phyloP scores from a whole-genome alignment of 495 filamentous ascomycete species.

The Glarea lozoyensis region DNA sequence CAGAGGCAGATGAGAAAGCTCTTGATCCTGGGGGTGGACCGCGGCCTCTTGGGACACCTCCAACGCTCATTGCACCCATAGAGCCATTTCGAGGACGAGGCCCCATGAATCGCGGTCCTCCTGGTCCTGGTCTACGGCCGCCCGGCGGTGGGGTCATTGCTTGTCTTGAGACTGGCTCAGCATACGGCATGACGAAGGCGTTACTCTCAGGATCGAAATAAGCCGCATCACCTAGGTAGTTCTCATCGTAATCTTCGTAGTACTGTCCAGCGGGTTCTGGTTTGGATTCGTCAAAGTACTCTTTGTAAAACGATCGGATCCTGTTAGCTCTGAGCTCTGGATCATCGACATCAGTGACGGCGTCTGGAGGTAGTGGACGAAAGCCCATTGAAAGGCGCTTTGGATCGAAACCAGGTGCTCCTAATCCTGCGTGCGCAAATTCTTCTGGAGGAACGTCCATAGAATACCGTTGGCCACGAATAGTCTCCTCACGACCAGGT shows the following conservation, averaged over 20 bases:
- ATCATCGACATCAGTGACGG: constrained; percentile 65
- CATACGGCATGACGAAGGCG: constrained; percentile 68
- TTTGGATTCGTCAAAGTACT: constrained; percentile 91
- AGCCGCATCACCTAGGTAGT: constrained; percentile 51
- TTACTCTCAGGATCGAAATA: constrained; percentile 71
- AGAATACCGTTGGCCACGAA: constrained; percentile 18
- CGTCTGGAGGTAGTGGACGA: constrained; percentile 83
- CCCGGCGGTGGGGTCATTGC: constrained; percentile 98
- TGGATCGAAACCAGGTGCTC: constrained; percentile 53
- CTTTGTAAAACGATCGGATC: constrained; percentile 97
- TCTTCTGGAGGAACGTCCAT: constrained; percentile 20
- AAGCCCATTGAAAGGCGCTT: constrained; percentile 79
- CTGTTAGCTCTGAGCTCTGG: constrained; percentile 92
- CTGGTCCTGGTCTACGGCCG: constrained; percentile 19
- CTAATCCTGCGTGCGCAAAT: constrained; percentile 26
- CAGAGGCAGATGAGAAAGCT: constrained; percentile 61
- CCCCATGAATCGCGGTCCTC: constrained; percentile 63
- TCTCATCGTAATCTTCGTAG: constrained; percentile 60
- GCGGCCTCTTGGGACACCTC: too few relatives aligned
- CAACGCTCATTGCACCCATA: constrained; percentile 22
- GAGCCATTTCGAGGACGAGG: constrained; percentile 26
- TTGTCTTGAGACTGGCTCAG: constrained; percentile 74
- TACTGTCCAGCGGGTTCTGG: constrained; percentile 40
- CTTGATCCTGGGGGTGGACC: constrained; percentile 32
- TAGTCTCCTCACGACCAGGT: constrained; percentile 20